A percentile compares a stretch with the other conserved stretches of the same genome.
Conservation (phyloP, 73 alveolate species). For the Tetrahymena thermophila region DNA sequence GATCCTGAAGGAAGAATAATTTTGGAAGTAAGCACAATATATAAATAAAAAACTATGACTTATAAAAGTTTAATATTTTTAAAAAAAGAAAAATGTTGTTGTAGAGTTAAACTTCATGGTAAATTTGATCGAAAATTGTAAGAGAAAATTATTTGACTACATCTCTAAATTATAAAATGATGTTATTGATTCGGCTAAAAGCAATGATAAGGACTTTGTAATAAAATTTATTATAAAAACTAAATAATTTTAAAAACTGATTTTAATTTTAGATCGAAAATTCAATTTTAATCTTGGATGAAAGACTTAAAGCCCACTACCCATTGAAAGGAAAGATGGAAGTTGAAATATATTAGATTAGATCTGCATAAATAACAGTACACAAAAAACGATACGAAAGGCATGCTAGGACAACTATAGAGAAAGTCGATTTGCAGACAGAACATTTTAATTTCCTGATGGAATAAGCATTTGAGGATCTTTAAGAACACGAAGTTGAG, state of each 20-base stretch:
- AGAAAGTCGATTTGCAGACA: slow-evolving; percentile 27
- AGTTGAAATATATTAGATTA: not conserved
- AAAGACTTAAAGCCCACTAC: not conserved
- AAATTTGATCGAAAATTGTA: not conserved
- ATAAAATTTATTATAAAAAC: not conserved
- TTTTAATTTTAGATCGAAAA: not conserved
- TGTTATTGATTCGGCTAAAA: not conserved
- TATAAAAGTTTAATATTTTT: not conserved
- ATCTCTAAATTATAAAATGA: not conserved
- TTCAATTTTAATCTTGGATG: slow-evolving; percentile 4
- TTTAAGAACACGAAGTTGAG: slow-evolving; percentile 21
- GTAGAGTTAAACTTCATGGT: slow-evolving; percentile 2
- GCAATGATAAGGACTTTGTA: slow-evolving; percentile 8
- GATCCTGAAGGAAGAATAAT: slow-evolving; percentile 13
- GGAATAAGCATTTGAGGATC: slow-evolving; percentile 33
- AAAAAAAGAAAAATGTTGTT: slow-evolving; percentile 7
- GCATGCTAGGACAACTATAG: slow-evolving; percentile 31
- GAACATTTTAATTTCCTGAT: slow-evolving; percentile 27
- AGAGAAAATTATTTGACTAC: slow-evolving; percentile 17
- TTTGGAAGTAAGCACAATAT: not conserved
- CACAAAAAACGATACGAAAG: slow-evolving; percentile 42
- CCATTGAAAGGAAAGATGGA: slow-evolving; percentile 25
- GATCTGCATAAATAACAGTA: slow-evolving; percentile 23
- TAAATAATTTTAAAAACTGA: not conserved
- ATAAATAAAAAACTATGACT: not conserved